A percentile compares a stretch with the other conserved stretches of the same genome.
These are phyloP conservation scores for Trichosporon ovoides DNA, from an alignment of 1,284 basidiomycete genomes.

Conservation along the genomic window DNA sequence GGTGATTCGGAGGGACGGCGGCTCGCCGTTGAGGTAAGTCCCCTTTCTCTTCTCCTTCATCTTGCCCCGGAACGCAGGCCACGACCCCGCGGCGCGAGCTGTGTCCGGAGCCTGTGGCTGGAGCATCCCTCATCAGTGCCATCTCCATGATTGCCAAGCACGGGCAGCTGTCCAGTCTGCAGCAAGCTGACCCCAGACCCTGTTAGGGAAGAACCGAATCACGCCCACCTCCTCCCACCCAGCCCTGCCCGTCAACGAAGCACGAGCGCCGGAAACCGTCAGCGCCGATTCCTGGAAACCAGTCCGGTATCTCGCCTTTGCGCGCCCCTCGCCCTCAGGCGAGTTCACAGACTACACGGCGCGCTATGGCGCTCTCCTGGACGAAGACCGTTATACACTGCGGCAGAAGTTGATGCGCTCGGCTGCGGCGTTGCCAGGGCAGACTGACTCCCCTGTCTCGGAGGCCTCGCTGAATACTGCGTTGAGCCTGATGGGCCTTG, in stretches of 20 bases:
- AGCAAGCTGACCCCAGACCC: slow-evolving; percentile 53
- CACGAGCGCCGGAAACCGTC: slow-evolving; percentile 22
- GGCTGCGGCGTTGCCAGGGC: slow-evolving; percentile 21
- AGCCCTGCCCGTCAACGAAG: slow-evolving; percentile 73
- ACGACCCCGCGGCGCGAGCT: too few relatives aligned
- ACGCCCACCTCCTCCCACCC: slow-evolving; percentile 55
- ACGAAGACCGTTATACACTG: slow-evolving; percentile 63
- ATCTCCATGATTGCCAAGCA: too few relatives aligned
- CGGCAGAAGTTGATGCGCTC: neutral
- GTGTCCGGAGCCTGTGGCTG: too few relatives aligned
- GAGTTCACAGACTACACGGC: slow-evolving; percentile 90
- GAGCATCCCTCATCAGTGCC: too few relatives aligned
- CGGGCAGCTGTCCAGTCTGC: too few relatives aligned
- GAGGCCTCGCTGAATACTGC: slow-evolving; percentile 24
- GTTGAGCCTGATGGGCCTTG: slow-evolving; percentile 55
- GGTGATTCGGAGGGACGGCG: slow-evolving; percentile 55
- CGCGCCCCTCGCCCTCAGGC: slow-evolving; percentile 59
- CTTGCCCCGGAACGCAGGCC: too few relatives aligned
- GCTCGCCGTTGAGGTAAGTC: slow-evolving; percentile 58
- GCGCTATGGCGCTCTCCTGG: slow-evolving; percentile 76
- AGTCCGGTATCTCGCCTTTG: slow-evolving; percentile 67
- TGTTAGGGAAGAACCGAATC: slow-evolving; percentile 66
- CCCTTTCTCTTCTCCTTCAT: too few relatives aligned
- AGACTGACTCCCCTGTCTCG: neutral
- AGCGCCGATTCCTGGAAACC: slow-evolving; percentile 30